phyloP scores from a whole-genome alignment of 129 eudicot genomes.

The Flaveria sonorensis region DNA sequence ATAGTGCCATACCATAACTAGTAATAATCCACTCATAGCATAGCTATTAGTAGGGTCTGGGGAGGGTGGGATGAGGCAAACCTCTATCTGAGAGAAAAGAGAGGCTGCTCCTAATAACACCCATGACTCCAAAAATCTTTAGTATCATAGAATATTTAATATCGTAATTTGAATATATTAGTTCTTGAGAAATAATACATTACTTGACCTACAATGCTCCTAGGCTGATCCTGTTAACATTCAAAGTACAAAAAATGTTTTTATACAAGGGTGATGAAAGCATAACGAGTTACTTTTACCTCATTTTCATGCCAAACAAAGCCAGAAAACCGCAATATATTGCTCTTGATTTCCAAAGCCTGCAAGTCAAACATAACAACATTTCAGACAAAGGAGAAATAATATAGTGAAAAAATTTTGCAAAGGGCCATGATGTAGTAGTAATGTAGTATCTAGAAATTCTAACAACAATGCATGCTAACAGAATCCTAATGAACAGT shows the following conservation, averaged over 20 bases:
- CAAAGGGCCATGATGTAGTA: neutral
- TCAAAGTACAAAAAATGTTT: neutral
- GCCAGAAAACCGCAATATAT: constrained; percentile 86
- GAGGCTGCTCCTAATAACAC: too few species aligned
- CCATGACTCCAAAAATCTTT: neutral
- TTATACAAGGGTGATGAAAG: neutral
- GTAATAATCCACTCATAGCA: too few species aligned
- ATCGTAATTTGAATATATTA: neutral
- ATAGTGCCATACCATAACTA: too few species aligned
- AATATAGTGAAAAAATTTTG: neutral
- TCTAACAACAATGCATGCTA: neutral
- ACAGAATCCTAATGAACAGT: constrained; percentile 18
- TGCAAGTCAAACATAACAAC: constrained; percentile 44
- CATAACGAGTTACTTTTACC: constrained; percentile 43
- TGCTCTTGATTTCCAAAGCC: constrained; percentile 73
- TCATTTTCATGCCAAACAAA: constrained; percentile 82
- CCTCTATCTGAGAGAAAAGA: too few species aligned
- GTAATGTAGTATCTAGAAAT: constrained; percentile 11
- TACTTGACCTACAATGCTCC: constrained; percentile 5
- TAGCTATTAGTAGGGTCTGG: too few species aligned
- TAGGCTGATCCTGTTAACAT: constrained; percentile 7
- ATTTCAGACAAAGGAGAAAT: constrained; percentile 10
- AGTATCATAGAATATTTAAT: neutral
- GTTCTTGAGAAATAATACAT: constrained; percentile 6
- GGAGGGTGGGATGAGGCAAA: too few species aligned